Evolutionary conservation across 2,329 filamentous ascomycete species (phyloP).

Genomic region (Alternaria ventricosa): DNA sequence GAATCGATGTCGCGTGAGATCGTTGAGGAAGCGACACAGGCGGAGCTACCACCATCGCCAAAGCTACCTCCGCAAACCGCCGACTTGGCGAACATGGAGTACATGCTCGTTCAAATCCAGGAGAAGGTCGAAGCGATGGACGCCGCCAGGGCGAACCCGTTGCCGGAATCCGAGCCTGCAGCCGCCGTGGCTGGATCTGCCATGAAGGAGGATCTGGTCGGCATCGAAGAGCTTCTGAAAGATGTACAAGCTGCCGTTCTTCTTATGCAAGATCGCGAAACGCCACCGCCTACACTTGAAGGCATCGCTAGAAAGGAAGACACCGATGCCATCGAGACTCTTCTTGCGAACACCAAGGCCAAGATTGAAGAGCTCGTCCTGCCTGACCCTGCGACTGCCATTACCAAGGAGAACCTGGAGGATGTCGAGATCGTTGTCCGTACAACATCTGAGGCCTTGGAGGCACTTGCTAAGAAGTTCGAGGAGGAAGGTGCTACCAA

Average conservation of each 20-base stretch:
- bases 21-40: constrained; percentile 49
- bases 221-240: constrained; percentile 55
- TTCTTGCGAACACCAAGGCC: constrained; percentile 87
- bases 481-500: constrained; percentile 74
- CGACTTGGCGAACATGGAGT: constrained; percentile 85
- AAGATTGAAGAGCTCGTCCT: constrained; percentile 80
- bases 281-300: constrained; percentile 41
- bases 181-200: constrained; percentile 48
- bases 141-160: constrained; percentile 55
- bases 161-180: constrained; percentile 42
- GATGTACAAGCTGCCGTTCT: constrained; percentile 66
- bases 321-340: constrained; percentile 86
- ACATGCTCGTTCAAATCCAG: constrained; percentile 80
- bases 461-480: constrained; percentile 69
- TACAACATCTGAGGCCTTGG: constrained; percentile 77
- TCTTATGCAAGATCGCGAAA: constrained; percentile 38
- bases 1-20: constrained; percentile 51
- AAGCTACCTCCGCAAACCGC: not conserved
- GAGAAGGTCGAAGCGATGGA: constrained; percentile 84
- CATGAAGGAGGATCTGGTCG: constrained; percentile 59
- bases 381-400: constrained; percentile 70
- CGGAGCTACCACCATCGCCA: constrained; percentile 51
- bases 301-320: constrained; percentile 78
- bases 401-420: constrained; percentile 67
- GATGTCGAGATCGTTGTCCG: constrained; percentile 71